These are phyloP conservation scores for Camellia sinensis DNA, from an alignment of 148 eudicot genomes.

Conservation along the genomic window DNA sequence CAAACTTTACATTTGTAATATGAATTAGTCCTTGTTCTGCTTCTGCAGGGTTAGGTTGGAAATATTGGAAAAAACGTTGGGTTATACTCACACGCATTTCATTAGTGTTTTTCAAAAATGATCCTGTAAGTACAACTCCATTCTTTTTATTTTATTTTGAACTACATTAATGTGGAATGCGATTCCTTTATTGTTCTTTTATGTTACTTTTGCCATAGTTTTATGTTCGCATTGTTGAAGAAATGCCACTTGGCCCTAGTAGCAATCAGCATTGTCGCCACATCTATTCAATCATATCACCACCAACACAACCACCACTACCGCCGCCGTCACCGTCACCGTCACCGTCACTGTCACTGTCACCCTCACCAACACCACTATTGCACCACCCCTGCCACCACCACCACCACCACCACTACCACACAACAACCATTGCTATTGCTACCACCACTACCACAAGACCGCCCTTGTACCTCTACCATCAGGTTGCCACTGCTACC, in stretches of 20 bases:
- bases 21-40: slow-evolving; percentile 2
- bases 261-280: background rate
- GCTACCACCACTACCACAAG: too few relatives aligned
- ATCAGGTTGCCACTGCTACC: too few relatives aligned
- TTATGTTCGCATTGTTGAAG: background rate
- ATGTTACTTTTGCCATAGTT: background rate
- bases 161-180: background rate
- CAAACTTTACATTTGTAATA: background rate
- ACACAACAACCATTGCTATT: too few relatives aligned
- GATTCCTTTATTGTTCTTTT: background rate
- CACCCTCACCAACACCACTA: too few relatives aligned
- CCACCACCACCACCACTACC: too few relatives aligned
- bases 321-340: too few relatives aligned
- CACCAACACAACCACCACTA: too few relatives aligned
- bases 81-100: slow-evolving; percentile 95
- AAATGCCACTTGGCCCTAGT: background rate
- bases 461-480: too few relatives aligned
- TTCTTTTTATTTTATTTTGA: slow-evolving; percentile 17
- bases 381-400: too few relatives aligned
- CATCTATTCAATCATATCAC: too few relatives aligned
- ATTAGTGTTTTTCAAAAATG: slow-evolving; percentile 94
- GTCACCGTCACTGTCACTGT: too few relatives aligned
- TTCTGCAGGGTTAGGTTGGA: slow-evolving; percentile 96
- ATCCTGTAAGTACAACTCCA: slow-evolving; percentile 63
- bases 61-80: slow-evolving; percentile 99